Evolutionary conservation across 2,329 filamentous ascomycete genomes (phyloP).

Genomic region (Botryotinia calthae): DNA sequence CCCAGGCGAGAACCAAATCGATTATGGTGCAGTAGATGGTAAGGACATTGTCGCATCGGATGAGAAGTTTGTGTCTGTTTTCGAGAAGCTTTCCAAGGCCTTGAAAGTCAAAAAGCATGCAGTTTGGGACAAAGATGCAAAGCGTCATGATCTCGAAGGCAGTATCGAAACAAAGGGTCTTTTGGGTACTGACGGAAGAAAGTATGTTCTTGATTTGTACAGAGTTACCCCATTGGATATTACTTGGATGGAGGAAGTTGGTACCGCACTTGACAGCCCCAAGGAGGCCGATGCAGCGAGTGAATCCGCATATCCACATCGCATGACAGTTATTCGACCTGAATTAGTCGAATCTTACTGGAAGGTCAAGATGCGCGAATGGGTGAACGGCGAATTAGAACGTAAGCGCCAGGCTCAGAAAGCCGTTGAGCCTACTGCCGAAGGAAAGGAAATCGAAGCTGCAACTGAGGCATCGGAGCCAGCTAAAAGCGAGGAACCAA

Average conservation of each 20-base stretch:
- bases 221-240: constrained; percentile 91
- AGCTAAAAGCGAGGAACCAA: constrained; percentile 3
- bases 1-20: constrained; percentile 96
- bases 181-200: constrained; percentile 92
- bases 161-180: constrained; percentile 98
- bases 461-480: constrained; percentile 7
- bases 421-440: not conserved
- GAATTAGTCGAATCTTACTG: constrained; percentile 87
- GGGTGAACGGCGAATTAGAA: constrained; percentile 75
- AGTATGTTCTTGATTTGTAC: constrained; percentile 97
- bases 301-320: constrained; percentile 69
- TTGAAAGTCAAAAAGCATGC: constrained; percentile 90
- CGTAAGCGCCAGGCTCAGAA: constrained; percentile 51
- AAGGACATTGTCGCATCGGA: constrained; percentile 93
- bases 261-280: constrained; percentile 43
- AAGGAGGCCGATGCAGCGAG: constrained; percentile 37
- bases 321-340: constrained; percentile 89
- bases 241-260: constrained; percentile 79
- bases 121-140: constrained; percentile 96
- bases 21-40: constrained; percentile 96
- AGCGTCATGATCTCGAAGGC: constrained; percentile 85
- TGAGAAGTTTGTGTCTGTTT: constrained; percentile 77
- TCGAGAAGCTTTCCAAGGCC: constrained; percentile 86
- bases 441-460: not conserved
- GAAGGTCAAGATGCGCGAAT: constrained; percentile 83